phyloP scores from a whole-genome alignment of 345 rosid genomes.

The Corchorus capsularis region DNA sequence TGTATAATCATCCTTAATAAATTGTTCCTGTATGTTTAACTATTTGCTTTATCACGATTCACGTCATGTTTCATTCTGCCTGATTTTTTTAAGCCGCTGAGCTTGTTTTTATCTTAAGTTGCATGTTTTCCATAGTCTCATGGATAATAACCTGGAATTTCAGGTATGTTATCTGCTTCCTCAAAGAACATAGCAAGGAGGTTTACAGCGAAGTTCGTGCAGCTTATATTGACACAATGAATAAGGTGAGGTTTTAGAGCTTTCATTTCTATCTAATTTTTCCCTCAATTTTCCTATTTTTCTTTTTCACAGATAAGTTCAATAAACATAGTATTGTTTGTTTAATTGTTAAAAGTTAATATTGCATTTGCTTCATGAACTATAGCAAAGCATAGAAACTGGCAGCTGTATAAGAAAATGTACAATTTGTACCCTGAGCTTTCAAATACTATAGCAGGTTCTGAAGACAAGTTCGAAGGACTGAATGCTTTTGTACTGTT shows the following conservation, averaged over 20 bases:
- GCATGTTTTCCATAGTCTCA: slow-evolving; percentile 19
- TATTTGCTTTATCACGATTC: no score
- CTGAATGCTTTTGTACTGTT: slow-evolving; percentile 20
- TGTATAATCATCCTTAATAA: no score
- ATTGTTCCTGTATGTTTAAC: no score
- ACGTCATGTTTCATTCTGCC: not conserved
- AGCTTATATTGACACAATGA: slow-evolving; percentile 95
- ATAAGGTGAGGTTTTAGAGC: slow-evolving; percentile 64
- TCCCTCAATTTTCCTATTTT: not conserved
- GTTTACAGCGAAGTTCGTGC: slow-evolving; percentile 84
- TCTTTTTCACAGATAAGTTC: not conserved
- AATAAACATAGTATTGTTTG: not conserved
- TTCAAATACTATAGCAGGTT: no score
- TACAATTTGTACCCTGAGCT: no score
- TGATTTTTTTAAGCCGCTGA: not conserved
- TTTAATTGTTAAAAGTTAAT: slow-evolving; percentile 1
- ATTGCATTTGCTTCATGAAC: not conserved
- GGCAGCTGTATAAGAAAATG: no score
- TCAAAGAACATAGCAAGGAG: slow-evolving; percentile 94
- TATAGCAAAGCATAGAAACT: not conserved
- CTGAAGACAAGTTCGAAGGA: not conserved
- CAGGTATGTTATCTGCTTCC: slow-evolving; percentile 84
- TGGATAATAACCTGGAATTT: slow-evolving; percentile 25
- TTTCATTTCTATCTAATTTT: not conserved
- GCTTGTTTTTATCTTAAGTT: not conserved